Percentiles rank a stretch among this genome's conserved stretches.
Conservation (phyloP, 164 flowering plant species). For the Stephania japonica region DNA sequence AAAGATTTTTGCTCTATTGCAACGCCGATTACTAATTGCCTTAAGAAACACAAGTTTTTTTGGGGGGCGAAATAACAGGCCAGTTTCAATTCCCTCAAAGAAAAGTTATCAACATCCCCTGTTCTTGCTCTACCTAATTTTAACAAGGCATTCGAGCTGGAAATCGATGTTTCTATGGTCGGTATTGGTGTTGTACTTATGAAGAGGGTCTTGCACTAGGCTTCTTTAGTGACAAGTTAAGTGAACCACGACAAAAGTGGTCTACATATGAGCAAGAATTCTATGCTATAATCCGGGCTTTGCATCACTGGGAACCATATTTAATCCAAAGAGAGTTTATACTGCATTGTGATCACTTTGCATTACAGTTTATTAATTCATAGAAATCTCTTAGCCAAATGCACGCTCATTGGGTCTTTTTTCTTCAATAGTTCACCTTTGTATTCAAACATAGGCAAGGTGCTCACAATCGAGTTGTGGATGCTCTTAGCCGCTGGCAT, state of each 20-base stretch:
- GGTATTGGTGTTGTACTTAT: not conserved
- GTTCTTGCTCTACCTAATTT: not conserved
- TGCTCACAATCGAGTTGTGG: not conserved
- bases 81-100: not conserved
- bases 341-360: not conserved
- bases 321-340: not conserved
- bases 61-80: not conserved
- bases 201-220: not conserved
- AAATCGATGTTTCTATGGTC: not conserved
- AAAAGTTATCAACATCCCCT: not conserved
- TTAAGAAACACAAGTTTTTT: not conserved
- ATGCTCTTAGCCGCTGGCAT: not conserved
- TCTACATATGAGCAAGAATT: no score
- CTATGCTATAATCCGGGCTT: no score
- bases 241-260: no score
- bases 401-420: not conserved
- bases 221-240: not conserved
- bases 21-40: not conserved
- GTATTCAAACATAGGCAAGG: slow-evolving; percentile 2
- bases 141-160: not conserved
- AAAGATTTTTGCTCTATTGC: not conserved
- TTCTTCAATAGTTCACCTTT: not conserved
- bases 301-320: not conserved
- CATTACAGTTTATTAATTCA: not conserved
- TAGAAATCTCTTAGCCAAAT: not conserved